phyloP scores from a whole-genome alignment of 1,139 yeast species.

The Lodderomyces theae region DNA sequence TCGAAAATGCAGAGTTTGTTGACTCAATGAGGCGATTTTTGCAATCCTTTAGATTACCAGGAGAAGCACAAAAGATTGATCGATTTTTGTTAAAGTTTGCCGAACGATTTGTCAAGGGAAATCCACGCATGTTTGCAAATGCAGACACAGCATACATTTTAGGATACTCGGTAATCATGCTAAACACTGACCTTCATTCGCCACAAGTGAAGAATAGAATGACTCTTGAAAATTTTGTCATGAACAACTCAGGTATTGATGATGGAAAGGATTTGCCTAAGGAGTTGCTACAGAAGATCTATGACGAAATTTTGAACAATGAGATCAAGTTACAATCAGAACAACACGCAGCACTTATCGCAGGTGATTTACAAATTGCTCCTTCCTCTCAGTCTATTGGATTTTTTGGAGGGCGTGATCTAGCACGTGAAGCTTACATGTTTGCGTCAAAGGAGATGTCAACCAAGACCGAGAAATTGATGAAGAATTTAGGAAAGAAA shows the following conservation, averaged over 20 bases:
- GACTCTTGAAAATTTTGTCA: constrained; percentile 82
- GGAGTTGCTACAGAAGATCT: constrained; percentile 66
- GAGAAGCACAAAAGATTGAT: constrained; percentile 97
- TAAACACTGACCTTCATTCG: constrained; percentile 92
- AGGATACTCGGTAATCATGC: constrained; percentile 88
- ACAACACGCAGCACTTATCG: constrained; percentile 85
- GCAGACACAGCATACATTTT: constrained; percentile 94
- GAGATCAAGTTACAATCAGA: constrained; percentile 92
- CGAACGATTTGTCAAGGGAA: constrained; percentile 83
- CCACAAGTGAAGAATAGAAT: constrained; percentile 81
- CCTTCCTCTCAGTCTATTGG: constrained; percentile 45
- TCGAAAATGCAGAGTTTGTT: constrained; percentile 65
- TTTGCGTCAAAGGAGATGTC: constrained; percentile 93
- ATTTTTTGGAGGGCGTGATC: constrained; percentile 72
- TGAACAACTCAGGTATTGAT: constrained; percentile 89
- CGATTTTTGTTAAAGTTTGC: constrained; percentile 96
- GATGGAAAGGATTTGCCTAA: constrained; percentile 83
- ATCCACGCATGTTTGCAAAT: constrained; percentile 79
- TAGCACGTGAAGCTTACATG: constrained; percentile 80
- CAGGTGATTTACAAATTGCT: constrained; percentile 52
- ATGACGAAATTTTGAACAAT: constrained; percentile 69
- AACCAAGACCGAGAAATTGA: constrained; percentile 80
- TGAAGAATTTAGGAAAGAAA: constrained; percentile 62
- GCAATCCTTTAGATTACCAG: constrained; percentile 90
- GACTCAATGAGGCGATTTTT: constrained; percentile 82